Conservation (phyloP, 305 asterid genomes). For the Salvia sclarea region DNA sequence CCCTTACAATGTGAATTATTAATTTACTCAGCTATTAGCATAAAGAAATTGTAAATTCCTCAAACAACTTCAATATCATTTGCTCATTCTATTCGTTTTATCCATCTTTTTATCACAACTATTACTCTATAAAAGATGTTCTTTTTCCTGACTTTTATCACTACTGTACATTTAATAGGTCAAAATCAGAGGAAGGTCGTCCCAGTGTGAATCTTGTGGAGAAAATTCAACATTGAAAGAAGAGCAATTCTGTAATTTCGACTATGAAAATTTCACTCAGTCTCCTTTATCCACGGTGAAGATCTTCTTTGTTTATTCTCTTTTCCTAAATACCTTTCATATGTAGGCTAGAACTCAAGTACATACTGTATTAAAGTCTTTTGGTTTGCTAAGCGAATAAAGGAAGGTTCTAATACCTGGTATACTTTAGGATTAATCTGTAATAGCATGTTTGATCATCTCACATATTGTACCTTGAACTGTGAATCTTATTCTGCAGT, state of each 20-base stretch:
- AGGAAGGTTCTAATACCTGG: background rate
- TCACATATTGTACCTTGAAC: slow-evolving; percentile 3
- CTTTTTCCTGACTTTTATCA: slow-evolving; percentile 12
- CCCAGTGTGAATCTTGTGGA: slow-evolving; percentile 85
- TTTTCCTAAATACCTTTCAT: slow-evolving; percentile 10
- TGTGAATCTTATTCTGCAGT: background rate
- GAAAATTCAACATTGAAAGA: slow-evolving; percentile 53
- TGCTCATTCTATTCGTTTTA: background rate
- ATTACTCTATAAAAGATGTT: background rate
- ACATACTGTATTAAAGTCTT: background rate
- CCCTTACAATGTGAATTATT: slow-evolving; percentile 9
- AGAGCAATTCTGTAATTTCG: slow-evolving; percentile 45
- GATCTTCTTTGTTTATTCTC: slow-evolving; percentile 12
- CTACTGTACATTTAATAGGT: slow-evolving; percentile 57
- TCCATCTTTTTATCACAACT: background rate
- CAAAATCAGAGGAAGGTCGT: slow-evolving; percentile 82
- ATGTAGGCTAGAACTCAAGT: background rate
- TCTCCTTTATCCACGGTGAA: slow-evolving; percentile 73
- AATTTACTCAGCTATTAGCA: slow-evolving; percentile 26
- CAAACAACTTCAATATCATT: background rate
- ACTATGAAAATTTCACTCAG: slow-evolving; percentile 73
- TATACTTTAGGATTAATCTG: background rate
- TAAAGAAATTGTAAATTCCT: slow-evolving; percentile 24
- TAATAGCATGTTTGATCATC: background rate
- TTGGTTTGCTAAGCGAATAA: background rate